These are phyloP conservation scores for Coprinopsis cinerea DNA, from an alignment of 768 basidiomycete species.

Conservation along the genomic window DNA sequence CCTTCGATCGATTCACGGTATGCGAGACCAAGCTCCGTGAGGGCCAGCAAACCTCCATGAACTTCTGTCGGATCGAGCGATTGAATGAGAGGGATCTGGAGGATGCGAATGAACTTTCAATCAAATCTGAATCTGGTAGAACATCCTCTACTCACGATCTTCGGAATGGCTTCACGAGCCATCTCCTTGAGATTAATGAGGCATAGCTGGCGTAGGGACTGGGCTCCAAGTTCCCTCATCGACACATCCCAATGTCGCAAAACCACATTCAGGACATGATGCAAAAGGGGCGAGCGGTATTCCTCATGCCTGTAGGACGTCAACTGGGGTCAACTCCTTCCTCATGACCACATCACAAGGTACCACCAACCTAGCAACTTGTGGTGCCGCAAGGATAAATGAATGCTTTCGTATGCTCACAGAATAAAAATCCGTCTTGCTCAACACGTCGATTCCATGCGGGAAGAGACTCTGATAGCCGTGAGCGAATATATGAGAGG, in stretches of 20 bases:
- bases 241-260: slow-evolving; percentile 85
- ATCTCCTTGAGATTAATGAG: slow-evolving; percentile 49
- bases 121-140: background rate
- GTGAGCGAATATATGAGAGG: slow-evolving; percentile 6
- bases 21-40: slow-evolving; percentile 69
- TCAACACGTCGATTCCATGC: slow-evolving; percentile 89
- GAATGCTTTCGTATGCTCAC: slow-evolving; percentile 82
- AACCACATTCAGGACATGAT: slow-evolving; percentile 69
- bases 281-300: slow-evolving; percentile 64
- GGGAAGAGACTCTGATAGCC: slow-evolving; percentile 72
- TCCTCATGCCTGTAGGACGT: slow-evolving; percentile 55
- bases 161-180: slow-evolving; percentile 41
- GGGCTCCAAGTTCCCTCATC: slow-evolving; percentile 74
- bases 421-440: slow-evolving; percentile 92
- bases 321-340: slow-evolving; percentile 5
- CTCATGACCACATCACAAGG: background rate
- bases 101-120: slow-evolving; percentile 9
- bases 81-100: slow-evolving; percentile 49
- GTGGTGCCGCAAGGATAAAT: slow-evolving; percentile 78
- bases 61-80: slow-evolving; percentile 65
- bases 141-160: slow-evolving; percentile 41
- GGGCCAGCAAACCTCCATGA: slow-evolving; percentile 75
- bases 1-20: slow-evolving; percentile 32
- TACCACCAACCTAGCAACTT: slow-evolving; percentile 76
- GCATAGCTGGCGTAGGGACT: slow-evolving; percentile 68